Evolutionary conservation across 495 filamentous ascomycete genomes (phyloP), one percentile per base, ranked within the genome.

Genomic region (Hypoxylon crocopeplum): DNA sequence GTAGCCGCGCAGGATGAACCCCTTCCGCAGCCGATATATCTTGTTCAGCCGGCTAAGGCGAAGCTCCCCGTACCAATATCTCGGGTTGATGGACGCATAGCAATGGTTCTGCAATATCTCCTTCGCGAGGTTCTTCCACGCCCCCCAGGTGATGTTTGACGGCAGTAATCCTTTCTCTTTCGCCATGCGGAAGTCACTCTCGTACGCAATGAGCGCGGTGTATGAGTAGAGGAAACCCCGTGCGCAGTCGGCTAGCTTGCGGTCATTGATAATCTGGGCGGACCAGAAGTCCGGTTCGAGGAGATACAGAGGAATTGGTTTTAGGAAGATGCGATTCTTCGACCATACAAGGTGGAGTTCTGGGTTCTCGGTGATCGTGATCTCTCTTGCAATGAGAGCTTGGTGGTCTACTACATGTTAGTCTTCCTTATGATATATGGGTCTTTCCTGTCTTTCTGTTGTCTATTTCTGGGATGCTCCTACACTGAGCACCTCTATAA

Each of bases 11-110:
- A 64, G 22, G 40, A 70, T 37, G 46, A 51, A 69, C 3, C 67
- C 67, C 13, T 52, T 56, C 0, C 52, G 49, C 7, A 61, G 21
- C 17, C 66, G 60, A 42, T 71, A 70, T 21, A 78, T 64, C 34
- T 38, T 67, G 38, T 79, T 76, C 45, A 78, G 48, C 5, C 77
- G 70, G 34, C 55, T 51, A 15, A 83, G 68, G 6, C 77, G 70
- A 7, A 82, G 71, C 58, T 81, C 79, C 17, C 75, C 79, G 48
- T 73, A 79, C 32, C 64, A 41, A 55, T 77, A 83, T 2, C 79
- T 71, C n/a, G 52, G 45, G 40, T 78, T 72, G 41, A 80, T 45
- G 7, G 51, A 47, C 1, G 41, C 53, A 48, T 69, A 69, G 36
- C 47, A 42, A 49, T 70, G 54, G 27, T 44, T 36, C 11, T 56